Base-by-base conservation (phyloP, 2,329 filamentous ascomycete species). In the Elsinoe ampelina region DNA sequence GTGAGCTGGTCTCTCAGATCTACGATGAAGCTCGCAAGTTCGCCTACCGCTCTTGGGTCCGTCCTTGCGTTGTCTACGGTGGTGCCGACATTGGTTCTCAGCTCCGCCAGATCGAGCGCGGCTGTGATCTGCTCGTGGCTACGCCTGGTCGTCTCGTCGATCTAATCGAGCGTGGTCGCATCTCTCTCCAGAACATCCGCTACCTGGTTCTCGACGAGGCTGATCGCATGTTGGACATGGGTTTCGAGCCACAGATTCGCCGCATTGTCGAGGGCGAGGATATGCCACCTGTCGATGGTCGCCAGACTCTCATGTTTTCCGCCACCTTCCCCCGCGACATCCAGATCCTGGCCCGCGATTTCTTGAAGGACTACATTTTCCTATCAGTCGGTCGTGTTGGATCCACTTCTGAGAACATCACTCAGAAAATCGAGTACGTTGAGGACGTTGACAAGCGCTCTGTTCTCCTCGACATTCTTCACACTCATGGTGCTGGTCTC, bases 361-460 rank as follows among this genome's bases (percentile, higher is more conserved):
- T 98, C 82, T 78, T 98, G 71, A 96, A 95, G 80, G 93, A 98
- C 71, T 98, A 98, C 77, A 85, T 98, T 69, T 98, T 98, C 84
- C 81, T 98, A 67, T 98, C 93, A 13, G 93, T 98, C 65, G 93
- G 92, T 68, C 92, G 93, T 82, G 93, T 97, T 59, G 93, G 93
- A 74, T 97, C 93, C 54, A 97, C 93, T 32, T 97, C 93, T n/a
- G 92, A 97, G 83, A 98, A 97, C 81, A 97, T 98, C 61, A 97
- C 93, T 57, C 93, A 98, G 75, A 95, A 95, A 80, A 84, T 98
- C 57, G 92, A 97, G 76, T 97, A 97, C 66, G 88, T 97, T 59
- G 92, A 97, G 77, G 93, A 97, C 66, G 76, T 83, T 61, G 93
- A 98, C 81, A 98, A 98, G 85, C 90, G 91, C 71, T 97, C 93